Evolutionary conservation across 2,329 filamentous ascomycete genomes (phyloP), one percentile per base, ranked within the genome.

Genomic region (Pyrenophora tritici-repentis): DNA sequence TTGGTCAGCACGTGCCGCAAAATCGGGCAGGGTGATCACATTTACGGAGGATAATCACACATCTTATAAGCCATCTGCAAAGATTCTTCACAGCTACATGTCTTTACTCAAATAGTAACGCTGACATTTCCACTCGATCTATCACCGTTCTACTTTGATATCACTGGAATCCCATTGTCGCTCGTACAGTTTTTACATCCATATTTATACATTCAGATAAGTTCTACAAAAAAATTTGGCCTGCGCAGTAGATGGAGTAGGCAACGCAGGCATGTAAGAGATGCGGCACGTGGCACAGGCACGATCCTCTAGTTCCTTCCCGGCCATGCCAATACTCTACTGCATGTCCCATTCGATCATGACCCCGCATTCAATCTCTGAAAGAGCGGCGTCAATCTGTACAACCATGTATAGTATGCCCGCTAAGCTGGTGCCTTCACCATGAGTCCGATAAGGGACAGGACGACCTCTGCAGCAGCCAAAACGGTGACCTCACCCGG

Each of bases 401-500:
- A 18, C 8, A 22, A 14, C 17, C 17, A 14, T 31, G 7, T 20
- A 36, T 12, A 3, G 6, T 35, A 18, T 12, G n/a, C 12, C 38
- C 17, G 14, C 20, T 67, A 54, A 38, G 76, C 71, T 16, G 75
- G 74, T 32, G 62, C 70, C 12, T 77, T 72, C 3, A 78, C 77
- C 73, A 80, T 81, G 26, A 82, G 54, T 3, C 68, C 68, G 18
- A 83, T 68, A 36, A 83, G 59, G 6, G 79, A 81, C 42, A 78
- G 74, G 0, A 78, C 81, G 6, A 83, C 76, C 58, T 83, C 80
- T 4, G 81, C 79, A n/a, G 81, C 81, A 12, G 80, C 80, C 22
- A 83, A 67, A 1, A 76, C 79, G 0, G 83, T 85, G 14, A 80
- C 77, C 67, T 86, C 83, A 0, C 83, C 84, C 50, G 80, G 74